These are phyloP conservation scores for Radiomyces spectabilis DNA, from an alignment of 192 early-diverging fungal species.

Conservation along the genomic window DNA sequence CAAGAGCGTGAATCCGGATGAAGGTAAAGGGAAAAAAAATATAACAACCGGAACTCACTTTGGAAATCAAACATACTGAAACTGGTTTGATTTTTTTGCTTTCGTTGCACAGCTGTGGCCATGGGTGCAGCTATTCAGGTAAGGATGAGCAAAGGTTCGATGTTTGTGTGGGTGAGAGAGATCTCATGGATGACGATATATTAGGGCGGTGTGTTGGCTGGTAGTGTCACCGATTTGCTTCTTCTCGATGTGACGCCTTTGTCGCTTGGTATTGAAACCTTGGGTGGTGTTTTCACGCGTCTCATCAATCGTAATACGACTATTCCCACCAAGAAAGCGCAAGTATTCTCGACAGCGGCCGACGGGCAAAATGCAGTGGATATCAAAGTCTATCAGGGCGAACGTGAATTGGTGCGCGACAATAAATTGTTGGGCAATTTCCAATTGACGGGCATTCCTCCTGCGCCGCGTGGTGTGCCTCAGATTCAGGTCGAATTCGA, in stretches of 20 bases:
- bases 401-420: slow-evolving; percentile 89
- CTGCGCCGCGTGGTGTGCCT: slow-evolving; percentile 88
- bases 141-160: no score
- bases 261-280: slow-evolving; percentile 94
- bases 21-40: slow-evolving; percentile 38
- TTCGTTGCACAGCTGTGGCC: no score
- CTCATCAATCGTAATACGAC: slow-evolving; percentile 95
- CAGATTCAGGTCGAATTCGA: slow-evolving; percentile 97
- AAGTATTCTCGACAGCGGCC: slow-evolving; percentile 95
- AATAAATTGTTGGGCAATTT: slow-evolving; percentile 98
- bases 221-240: slow-evolving; percentile 87
- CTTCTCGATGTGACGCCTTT: slow-evolving; percentile 93
- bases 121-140: slow-evolving; percentile 95
- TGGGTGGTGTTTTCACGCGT: slow-evolving; percentile 91
- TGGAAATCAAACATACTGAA: background rate
- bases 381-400: slow-evolving; percentile 96
- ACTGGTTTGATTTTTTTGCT: background rate
- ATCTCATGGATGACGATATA: no score
- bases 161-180: background rate
- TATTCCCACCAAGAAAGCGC: slow-evolving; percentile 95
- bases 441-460: slow-evolving; percentile 83
- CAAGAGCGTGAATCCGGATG: slow-evolving; percentile 95
- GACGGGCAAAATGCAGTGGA: slow-evolving; percentile 93
- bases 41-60: background rate
- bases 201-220: slow-evolving; percentile 90